Conservation (phyloP, 129 eudicot genomes). For the Glebionis coronaria region DNA sequence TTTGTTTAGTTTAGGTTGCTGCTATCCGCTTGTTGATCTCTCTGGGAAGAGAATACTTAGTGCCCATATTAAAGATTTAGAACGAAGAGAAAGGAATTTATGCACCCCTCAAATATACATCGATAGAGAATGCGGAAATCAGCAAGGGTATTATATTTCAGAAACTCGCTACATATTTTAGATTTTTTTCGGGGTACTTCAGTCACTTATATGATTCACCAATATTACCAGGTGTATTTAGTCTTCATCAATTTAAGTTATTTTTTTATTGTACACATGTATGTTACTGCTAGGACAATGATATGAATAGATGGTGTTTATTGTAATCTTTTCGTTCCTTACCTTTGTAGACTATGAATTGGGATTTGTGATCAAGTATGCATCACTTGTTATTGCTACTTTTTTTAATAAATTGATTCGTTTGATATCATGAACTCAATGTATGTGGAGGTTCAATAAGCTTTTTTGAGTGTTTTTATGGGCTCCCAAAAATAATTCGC, state of each 20-base stretch:
- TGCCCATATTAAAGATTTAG: slow-evolving; percentile 5
- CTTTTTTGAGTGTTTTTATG: slow-evolving; percentile 1
- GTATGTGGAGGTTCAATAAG: not conserved
- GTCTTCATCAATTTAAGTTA: no score
- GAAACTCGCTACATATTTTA: slow-evolving; percentile 44
- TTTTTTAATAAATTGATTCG: not conserved
- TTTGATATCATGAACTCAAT: not conserved
- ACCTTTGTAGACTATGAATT: slow-evolving; percentile 50
- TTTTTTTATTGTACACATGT: slow-evolving; percentile 43
- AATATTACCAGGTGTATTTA: not conserved
- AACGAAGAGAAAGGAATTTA: slow-evolving; percentile 24
- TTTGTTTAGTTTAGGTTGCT: not conserved
- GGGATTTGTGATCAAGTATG: slow-evolving; percentile 46
- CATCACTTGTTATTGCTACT: not conserved
- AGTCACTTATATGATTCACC: not conserved
- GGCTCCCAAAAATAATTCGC: no score
- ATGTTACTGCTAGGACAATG: slow-evolving; percentile 81
- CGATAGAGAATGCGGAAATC: slow-evolving; percentile 18
- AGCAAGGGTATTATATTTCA: slow-evolving; percentile 29
- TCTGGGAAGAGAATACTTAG: not conserved
- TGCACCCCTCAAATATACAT: not conserved
- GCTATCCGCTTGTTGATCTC: slow-evolving; percentile 7
- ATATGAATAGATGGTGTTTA: slow-evolving; percentile 70
- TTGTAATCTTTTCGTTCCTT: slow-evolving; percentile 81
- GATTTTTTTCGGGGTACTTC: slow-evolving; percentile 54